Evolutionary conservation across 2,329 filamentous ascomycete genomes (phyloP), one percentile per base, ranked within the genome.

Genomic region (Drechslerella coelobrocha): DNA sequence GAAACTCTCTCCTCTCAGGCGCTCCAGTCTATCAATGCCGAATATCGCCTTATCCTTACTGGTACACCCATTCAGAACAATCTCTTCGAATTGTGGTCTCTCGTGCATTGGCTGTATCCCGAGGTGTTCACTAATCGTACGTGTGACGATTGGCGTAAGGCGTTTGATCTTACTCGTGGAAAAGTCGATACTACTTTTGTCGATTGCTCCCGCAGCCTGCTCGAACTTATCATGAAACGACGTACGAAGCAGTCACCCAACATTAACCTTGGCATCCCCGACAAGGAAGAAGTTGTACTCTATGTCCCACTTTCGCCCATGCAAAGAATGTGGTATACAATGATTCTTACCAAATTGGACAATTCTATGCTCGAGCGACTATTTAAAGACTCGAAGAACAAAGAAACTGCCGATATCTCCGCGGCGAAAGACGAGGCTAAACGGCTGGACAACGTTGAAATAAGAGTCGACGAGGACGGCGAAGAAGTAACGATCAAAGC

Each of bases 61-160:
- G 94, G 94, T 34, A 99, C 94, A 0, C 94, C 94, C 0, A 84
- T 99, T 1, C 91, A 95, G 78, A 95, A 99, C 80, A 97, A 97
- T 78, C 82, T 99, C 14, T 88, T 93, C 77, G 94, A 99, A 79
- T 86, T 99, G 76, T 89, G 92, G 43, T 90, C 92, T 1, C 85
- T 99, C 10, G 85, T 99, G 12, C 91, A 89, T 21, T 97, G 99
- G 77, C 92, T 99, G 76, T 97, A 79, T 93, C 94, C 0, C 0
- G 82, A 85, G n/a, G 81, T 87, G 0, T 87, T 87, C 74, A 79
- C 79, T 0, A 76, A 78, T 0, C 82, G 82, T 29, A 86, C 84
- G 0, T 78, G 79, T 8, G 77, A 80, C 1, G 76, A 81, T 0
- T 87, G 87, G 76, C 81, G 81, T 45, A 79, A 82, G 9, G 84